A percentile compares a stretch with the other conserved stretches of the same genome.
Conservation (phyloP, 2,329 filamentous ascomycete species). For the Ophiostoma sp. region DNA sequence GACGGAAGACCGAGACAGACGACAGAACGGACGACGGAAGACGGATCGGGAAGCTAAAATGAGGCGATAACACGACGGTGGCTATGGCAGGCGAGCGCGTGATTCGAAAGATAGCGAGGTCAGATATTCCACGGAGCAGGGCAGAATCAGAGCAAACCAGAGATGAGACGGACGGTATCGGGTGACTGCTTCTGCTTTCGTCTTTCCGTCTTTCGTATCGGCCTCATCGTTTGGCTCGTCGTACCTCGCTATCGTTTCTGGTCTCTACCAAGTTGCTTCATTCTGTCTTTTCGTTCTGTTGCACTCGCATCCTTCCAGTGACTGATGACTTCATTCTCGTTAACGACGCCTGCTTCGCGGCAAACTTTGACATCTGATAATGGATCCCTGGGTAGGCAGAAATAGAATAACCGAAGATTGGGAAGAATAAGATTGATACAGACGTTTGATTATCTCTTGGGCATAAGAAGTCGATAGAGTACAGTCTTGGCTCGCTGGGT, state of each 20-base stretch:
- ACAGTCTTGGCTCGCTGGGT: conserved; percentile 8
- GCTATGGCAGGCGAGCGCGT: background rate
- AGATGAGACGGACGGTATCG: background rate
- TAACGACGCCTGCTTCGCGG: background rate
- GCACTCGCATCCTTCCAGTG: background rate
- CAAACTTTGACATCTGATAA: conserved; percentile 3
- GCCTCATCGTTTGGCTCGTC: background rate
- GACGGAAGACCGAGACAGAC: no score
- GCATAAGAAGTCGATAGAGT: background rate
- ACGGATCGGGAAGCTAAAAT: no score
- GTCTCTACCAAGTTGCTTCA: background rate
- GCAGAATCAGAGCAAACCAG: background rate
- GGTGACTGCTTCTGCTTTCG: background rate
- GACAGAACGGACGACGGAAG: no score
- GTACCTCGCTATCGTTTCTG: background rate
- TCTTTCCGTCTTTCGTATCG: background rate
- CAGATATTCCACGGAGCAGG: background rate
- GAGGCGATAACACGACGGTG: no score
- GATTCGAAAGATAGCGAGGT: background rate
- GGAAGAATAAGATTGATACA: background rate
- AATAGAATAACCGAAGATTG: background rate
- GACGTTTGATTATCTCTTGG: no score
- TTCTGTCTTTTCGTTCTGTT: background rate
- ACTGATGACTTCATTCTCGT: background rate
- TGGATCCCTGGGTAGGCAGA: background rate